phyloP scores from a whole-genome alignment of 352 stramenopile genomes.

The Phytophthora pistaciae region DNA sequence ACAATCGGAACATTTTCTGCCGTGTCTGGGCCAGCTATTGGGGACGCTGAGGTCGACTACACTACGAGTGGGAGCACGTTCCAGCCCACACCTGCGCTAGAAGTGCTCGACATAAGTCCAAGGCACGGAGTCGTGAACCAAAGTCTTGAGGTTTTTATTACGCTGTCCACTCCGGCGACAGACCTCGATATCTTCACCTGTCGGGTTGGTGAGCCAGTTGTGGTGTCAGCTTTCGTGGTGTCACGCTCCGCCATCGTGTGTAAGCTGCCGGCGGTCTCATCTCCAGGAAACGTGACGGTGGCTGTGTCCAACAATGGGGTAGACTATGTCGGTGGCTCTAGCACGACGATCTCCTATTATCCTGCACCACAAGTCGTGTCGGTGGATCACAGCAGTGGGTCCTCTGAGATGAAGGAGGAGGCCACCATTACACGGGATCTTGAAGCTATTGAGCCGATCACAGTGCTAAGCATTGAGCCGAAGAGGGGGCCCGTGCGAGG shows the following conservation, averaged over 20 bases:
- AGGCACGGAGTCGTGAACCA: conserved; percentile 36
- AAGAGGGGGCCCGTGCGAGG: conserved; percentile 35
- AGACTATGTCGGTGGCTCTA: conserved; percentile 37
- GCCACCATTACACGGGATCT: background rate
- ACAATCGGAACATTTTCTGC: conserved; percentile 27
- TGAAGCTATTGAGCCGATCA: conserved; percentile 7
- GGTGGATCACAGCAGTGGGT: conserved; percentile 27
- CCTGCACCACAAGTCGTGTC: conserved; percentile 4
- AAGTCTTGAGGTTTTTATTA: conserved; percentile 32
- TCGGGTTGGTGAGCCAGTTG: conserved; percentile 38
- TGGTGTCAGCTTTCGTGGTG: conserved; percentile 21
- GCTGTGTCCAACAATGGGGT: conserved; percentile 51
- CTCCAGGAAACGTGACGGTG: conserved; percentile 23
- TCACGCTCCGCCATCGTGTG: conserved; percentile 45
- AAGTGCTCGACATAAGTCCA: conserved; percentile 39
- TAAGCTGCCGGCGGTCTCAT: conserved; percentile 24
- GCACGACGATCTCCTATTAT: conserved; percentile 32
- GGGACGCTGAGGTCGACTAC: conserved; percentile 48
- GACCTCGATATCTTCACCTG: conserved; percentile 32
- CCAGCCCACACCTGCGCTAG: conserved; percentile 32
- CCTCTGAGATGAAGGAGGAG: conserved; percentile 14
- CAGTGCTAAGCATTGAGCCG: conserved; percentile 5
- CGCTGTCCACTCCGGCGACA: conserved; percentile 27
- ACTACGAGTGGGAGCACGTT: conserved; percentile 30
- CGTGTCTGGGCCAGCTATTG: conserved; percentile 32